phyloP scores from a whole-genome alignment of 2,329 filamentous ascomycete species.

The Penicillium decumbens region DNA sequence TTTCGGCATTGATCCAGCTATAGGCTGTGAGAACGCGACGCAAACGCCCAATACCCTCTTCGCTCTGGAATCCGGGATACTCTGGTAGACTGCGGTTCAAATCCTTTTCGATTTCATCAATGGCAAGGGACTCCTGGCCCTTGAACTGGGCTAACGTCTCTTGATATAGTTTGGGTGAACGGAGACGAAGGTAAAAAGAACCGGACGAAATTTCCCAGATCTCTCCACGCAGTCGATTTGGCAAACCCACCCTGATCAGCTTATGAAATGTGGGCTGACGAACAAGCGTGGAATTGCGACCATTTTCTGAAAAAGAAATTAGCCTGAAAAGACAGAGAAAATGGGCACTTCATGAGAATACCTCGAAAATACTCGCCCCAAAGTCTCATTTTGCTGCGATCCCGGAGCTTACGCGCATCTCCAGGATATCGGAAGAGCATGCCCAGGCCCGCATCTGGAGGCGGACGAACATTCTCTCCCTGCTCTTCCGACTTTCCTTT shows the following conservation, averaged over 20 bases:
- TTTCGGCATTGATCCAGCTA: slow-evolving; percentile 92
- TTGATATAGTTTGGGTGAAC: slow-evolving; percentile 75
- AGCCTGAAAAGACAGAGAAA: slow-evolving; percentile 5
- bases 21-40: slow-evolving; percentile 91
- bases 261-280: slow-evolving; percentile 98
- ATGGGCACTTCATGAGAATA: slow-evolving; percentile 16
- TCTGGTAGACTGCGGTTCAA: slow-evolving; percentile 93
- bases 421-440: slow-evolving; percentile 93
- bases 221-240: slow-evolving; percentile 87
- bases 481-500: slow-evolving; percentile 48
- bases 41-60: slow-evolving; percentile 86
- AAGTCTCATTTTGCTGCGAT: slow-evolving; percentile 92
- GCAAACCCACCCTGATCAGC: slow-evolving; percentile 88
- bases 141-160: slow-evolving; percentile 80
- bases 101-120: slow-evolving; percentile 99
- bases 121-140: slow-evolving; percentile 84
- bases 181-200: slow-evolving; percentile 79
- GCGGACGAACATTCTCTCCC: slow-evolving; percentile 44
- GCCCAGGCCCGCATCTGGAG: slow-evolving; percentile 89
- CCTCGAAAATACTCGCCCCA: slow-evolving; percentile 90
- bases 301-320: slow-evolving; percentile 62
- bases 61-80: slow-evolving; percentile 94
- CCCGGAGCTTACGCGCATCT: slow-evolving; percentile 86
- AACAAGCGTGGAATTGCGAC: slow-evolving; percentile 83
- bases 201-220: slow-evolving; percentile 95